phyloP scores from a whole-genome alignment of 202 grass and related monocot species.

The Alloteropsis angusta region DNA sequence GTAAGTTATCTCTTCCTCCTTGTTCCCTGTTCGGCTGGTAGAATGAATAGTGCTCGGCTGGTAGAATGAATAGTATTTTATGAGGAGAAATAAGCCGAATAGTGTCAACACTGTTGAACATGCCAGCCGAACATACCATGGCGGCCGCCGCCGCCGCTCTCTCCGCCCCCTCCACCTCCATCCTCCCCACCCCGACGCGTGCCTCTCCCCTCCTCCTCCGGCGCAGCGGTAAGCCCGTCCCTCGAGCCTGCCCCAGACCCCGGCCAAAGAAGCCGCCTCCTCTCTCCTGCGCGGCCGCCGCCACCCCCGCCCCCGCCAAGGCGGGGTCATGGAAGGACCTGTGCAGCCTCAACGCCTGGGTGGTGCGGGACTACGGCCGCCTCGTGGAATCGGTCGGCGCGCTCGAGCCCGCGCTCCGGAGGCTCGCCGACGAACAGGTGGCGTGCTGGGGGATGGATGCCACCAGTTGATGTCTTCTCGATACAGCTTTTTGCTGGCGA shows the following conservation, averaged over 20 bases:
- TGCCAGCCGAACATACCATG: too few relatives aligned
- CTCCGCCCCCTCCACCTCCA: conserved; percentile 2
- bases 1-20: neutral
- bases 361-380: conserved; percentile 72
- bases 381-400: conserved; percentile 58
- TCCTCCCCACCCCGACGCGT: neutral
- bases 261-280: neutral
- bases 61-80: too few relatives aligned
- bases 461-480: neutral
- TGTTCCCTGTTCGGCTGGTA: neutral
- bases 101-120: too few relatives aligned
- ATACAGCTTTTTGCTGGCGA: neutral
- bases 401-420: conserved; percentile 46
- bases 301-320: neutral
- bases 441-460: neutral
- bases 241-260: neutral
- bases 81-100: too few relatives aligned
- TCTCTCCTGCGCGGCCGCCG: conserved; percentile 12
- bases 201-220: neutral
- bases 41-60: too few relatives aligned
- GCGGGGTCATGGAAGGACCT: conserved; percentile 46
- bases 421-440: conserved; percentile 88
- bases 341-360: conserved; percentile 78
- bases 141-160: conserved; percentile 25
- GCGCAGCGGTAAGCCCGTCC: neutral